Base-by-base conservation (phyloP, 2,329 filamentous ascomycete species). In the Fusarium sarcochroum region DNA sequence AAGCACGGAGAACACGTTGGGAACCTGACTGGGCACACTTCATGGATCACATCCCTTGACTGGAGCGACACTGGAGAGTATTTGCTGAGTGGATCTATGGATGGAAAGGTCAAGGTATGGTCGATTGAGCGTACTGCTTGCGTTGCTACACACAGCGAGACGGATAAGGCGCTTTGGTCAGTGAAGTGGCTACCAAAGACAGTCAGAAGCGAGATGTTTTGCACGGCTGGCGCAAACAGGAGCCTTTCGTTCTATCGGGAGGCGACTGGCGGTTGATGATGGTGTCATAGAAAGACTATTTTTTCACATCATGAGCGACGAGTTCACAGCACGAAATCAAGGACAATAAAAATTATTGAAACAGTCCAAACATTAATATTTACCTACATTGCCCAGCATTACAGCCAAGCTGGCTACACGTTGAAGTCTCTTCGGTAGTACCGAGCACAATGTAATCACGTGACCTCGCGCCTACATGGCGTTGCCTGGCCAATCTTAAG, bases 21-120 rank as follows among this genome's bases (percentile, higher is more conserved):
- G 20, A 97, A 94, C 76, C 82, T 99, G 62, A 81, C 87, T 0
- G 93, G 91, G 1, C 93, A 95, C 77, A 86, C 88, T 1, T 91
- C 93, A 7, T 99, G 95, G 96, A 90, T 99, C 70, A 92, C 95
- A 64, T 91, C 91, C 32, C 84, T 98, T 42, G 93, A 97, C 77
- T 99, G 95, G 93, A 98, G 91, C 78, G 89, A 93, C 75, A 97
- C 92, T 6, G 96, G 96, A 47, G 95, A 98, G 80, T 97, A 93
- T 78, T 83, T 99, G 14, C 85, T 98, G 4, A 97, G 92, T 75
- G 93, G 93, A 47, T 90, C 92, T 2, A 93, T 97, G 78, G 94
- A 98, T 76, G 95, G 96, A 37, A 98, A 97, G 79, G 93, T 92
- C 63, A 98, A 97, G 80, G 92, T 98, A 30, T 99, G 96, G 96